A percentile compares a stretch with the other conserved stretches of the same genome.
phyloP scores from a whole-genome alignment of 2,329 filamentous ascomycete species.

The Fusarium longipes region DNA sequence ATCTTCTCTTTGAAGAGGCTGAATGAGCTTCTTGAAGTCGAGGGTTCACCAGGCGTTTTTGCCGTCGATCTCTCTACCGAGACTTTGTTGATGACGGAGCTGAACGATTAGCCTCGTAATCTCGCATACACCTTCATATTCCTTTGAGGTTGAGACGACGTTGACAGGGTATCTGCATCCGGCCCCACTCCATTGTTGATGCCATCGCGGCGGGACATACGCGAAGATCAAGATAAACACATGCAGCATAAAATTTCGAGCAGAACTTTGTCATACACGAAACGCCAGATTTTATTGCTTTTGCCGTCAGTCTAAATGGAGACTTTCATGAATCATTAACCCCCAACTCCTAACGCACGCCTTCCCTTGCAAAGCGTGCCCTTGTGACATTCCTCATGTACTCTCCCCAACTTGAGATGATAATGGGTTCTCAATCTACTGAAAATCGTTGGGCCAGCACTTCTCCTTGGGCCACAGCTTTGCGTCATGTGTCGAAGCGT shows the following conservation, averaged over 20 bases:
- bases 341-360: background rate
- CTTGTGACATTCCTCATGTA: background rate
- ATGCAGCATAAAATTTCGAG: accelerated
- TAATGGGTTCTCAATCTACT: background rate
- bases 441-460: slow-evolving; percentile 66
- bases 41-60: slow-evolving; percentile 8
- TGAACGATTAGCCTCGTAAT: background rate
- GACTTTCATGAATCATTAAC: slow-evolving; percentile 29
- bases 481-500: slow-evolving; percentile 62
- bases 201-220: background rate
- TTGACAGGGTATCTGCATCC: too few species aligned
- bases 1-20: background rate
- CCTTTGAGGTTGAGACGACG: too few species aligned
- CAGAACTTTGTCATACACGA: background rate
- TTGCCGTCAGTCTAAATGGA: slow-evolving; percentile 5
- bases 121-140: background rate
- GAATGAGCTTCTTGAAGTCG: background rate
- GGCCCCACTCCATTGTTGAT: too few species aligned
- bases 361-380: background rate
- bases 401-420: too few species aligned
- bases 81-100: background rate
- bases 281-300: slow-evolving; percentile 5
- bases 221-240: background rate
- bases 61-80: slow-evolving; percentile 3
- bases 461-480: slow-evolving; percentile 67